Evolutionary conservation across 2,329 filamentous ascomycete genomes (phyloP).

Genomic region (Lachnellula suecica): DNA sequence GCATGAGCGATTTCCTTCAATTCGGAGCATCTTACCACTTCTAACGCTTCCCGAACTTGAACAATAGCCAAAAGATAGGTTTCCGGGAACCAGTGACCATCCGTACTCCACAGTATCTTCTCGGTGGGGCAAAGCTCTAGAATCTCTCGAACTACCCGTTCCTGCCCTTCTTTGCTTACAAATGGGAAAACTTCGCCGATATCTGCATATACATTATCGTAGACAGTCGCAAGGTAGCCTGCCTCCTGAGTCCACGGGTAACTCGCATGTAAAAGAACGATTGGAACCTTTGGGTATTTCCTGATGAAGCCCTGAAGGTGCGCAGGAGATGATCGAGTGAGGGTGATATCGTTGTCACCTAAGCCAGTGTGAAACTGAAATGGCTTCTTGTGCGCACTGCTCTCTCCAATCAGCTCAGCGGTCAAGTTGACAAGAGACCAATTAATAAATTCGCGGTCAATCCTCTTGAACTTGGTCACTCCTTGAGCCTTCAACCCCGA

Average conservation of each 20-base stretch:
- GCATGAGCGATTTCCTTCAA: background rate
- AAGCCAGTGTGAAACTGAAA: slow-evolving; percentile 83
- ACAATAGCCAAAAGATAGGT: slow-evolving; percentile 71
- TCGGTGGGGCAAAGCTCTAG: slow-evolving; percentile 73
- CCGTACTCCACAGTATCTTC: slow-evolving; percentile 79
- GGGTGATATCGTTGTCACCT: slow-evolving; percentile 74
- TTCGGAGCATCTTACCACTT: slow-evolving; percentile 50
- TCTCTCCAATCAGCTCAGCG: slow-evolving; percentile 55
- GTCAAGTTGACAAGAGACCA: slow-evolving; percentile 66
- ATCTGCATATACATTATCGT: slow-evolving; percentile 78
- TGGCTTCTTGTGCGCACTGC: slow-evolving; percentile 58
- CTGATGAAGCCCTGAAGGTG: slow-evolving; percentile 74
- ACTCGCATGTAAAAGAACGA: slow-evolving; percentile 76
- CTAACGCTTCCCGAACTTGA: slow-evolving; percentile 70
- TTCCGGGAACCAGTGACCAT: slow-evolving; percentile 78
- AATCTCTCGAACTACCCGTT: slow-evolving; percentile 66
- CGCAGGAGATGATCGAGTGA: slow-evolving; percentile 70
- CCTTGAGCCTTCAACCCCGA: slow-evolving; percentile 19
- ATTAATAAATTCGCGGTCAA: slow-evolving; percentile 66
- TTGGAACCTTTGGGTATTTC: slow-evolving; percentile 65
- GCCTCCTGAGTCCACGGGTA: slow-evolving; percentile 81
- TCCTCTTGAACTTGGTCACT: slow-evolving; percentile 43
- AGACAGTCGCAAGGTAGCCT: slow-evolving; percentile 75
- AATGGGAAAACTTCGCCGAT: slow-evolving; percentile 82
- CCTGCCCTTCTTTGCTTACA: slow-evolving; percentile 74